Base-by-base conservation (phyloP, 2,329 filamentous ascomycete species). In the Penicillium sp. region DNA sequence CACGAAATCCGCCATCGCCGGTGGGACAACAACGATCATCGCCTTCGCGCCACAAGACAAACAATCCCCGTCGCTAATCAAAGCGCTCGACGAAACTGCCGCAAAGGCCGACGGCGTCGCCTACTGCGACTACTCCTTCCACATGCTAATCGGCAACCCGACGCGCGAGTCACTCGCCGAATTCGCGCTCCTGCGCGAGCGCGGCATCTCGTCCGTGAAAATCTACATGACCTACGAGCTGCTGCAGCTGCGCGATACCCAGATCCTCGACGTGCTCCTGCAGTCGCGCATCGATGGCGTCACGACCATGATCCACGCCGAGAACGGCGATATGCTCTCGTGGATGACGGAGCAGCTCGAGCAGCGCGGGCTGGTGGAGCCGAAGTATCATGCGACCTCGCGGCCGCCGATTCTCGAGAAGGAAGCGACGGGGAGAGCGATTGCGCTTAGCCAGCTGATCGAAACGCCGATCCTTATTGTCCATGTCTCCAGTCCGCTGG, bases 121-220 rank as follows among this genome's bases (percentile, higher is more conserved):
- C 58, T 87, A 85, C 69, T 83, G 82, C 66, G 85, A 88, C 70
- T 88, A 88, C 68, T 80, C 82, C 3, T 81, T 81, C 64, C 80
- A 82, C 61, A 70, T 82, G 46, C 79, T 83, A 55, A 66, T 82
- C 35, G 67, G 75, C 3, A 72, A 70, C 11, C 72, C 73, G 3
- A 70, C 65, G 19, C n/a, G 53, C 3, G 62, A 72, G 13, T 76
- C 78, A 23, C 64, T 82, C 1, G 61, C 79, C 3, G 80, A 82
- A 61, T 67, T 82, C 5, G 73, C 77, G 3, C 55, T 80, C 55
- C 72, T 76, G 13, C 67, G 69, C 19, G 63, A 75, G 6, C 53
- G 59, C 44, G 80, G 80, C n/a, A 78, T 82, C 60, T 79, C 76
- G n/a, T 77, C 73, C 19, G 75, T 81, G 41, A 82, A 82, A 67